Percentiles rank a stretch among this genome's conserved stretches.
Conservation (phyloP, 1,284 basidiomycete species). For the Ganoderma boninense region DNA sequence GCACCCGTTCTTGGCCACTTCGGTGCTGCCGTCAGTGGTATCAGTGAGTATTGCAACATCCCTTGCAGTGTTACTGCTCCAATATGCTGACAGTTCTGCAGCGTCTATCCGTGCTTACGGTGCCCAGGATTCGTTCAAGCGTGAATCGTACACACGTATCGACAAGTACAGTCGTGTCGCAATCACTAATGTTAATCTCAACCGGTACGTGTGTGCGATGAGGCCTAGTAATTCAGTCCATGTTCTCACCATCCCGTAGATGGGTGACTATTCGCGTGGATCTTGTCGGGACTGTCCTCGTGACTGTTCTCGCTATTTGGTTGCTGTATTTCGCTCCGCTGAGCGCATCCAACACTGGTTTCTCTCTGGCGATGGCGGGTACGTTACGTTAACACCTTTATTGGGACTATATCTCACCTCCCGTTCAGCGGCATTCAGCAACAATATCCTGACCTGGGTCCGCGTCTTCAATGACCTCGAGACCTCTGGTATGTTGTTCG, state of each 20-base stretch:
- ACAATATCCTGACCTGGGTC: constrained; percentile 60
- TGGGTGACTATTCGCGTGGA: constrained; percentile 47
- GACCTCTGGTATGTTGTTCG: constrained; percentile 42
- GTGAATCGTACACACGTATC: constrained; percentile 54
- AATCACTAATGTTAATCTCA: constrained; percentile 60
- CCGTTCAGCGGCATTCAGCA: constrained; percentile 56
- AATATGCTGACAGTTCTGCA: constrained; percentile 30
- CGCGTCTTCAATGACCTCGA: constrained; percentile 65
- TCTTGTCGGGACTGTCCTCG: constrained; percentile 56
- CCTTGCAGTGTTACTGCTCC: neutral
- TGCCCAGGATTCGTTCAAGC: constrained; percentile 55
- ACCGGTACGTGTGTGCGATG: constrained; percentile 41
- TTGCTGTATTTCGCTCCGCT: constrained; percentile 53
- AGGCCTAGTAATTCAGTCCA: neutral
- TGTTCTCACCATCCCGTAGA: constrained; percentile 4
- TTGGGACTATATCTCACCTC: neutral
- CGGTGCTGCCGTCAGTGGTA: constrained; percentile 70
- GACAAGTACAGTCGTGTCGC: constrained; percentile 57
- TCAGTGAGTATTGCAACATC: constrained; percentile 52
- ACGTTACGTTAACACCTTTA: constrained; percentile 8
- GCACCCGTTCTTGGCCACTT: constrained; percentile 77
- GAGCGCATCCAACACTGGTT: constrained; percentile 55
- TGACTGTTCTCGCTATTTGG: constrained; percentile 59
- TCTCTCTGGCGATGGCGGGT: constrained; percentile 60
- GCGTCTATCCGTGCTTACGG: constrained; percentile 73